Conservation (phyloP, 163 green algal genomes). For the Volvox carteri region DNA sequence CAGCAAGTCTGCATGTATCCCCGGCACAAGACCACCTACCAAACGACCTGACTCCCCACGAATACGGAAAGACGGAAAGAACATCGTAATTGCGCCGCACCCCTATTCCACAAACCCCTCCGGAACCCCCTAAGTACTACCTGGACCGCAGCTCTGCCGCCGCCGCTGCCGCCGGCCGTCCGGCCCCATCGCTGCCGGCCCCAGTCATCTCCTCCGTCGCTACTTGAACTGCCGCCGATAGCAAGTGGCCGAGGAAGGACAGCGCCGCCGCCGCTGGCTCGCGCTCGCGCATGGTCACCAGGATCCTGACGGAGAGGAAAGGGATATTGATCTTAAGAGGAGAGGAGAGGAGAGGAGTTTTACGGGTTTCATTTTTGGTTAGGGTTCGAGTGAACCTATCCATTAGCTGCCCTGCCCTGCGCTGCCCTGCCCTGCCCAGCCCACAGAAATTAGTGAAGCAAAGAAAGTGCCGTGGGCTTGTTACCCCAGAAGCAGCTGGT, state of each 20-base stretch:
- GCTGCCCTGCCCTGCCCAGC: no score
- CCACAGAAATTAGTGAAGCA: no score
- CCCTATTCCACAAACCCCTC: no score
- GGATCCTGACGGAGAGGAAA: background rate
- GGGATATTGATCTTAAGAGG: background rate
- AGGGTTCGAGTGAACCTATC: background rate
- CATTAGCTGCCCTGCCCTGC: no score
- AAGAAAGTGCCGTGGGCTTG: background rate
- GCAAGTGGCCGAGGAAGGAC: constrained; percentile 65
- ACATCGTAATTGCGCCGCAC: no score
- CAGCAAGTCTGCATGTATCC: background rate
- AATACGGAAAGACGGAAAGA: no score
- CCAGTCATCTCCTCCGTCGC: background rate
- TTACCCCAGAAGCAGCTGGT: no score
- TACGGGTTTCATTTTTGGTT: background rate
- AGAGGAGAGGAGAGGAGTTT: no score
- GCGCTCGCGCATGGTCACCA: constrained; percentile 29
- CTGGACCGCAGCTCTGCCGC: background rate
- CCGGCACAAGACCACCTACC: background rate
- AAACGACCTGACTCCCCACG: no score
- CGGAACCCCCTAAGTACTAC: no score
- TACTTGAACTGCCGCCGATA: constrained; percentile 43
- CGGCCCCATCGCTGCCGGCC: background rate
- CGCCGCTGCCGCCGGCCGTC: constrained; percentile 6
- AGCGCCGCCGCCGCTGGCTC: constrained; percentile 56